A percentile compares a stretch with the other conserved stretches of the same genome.
Evolutionary conservation across 1,284 basidiomycete species (phyloP).

Genomic region (Moesziomyces sp.): DNA sequence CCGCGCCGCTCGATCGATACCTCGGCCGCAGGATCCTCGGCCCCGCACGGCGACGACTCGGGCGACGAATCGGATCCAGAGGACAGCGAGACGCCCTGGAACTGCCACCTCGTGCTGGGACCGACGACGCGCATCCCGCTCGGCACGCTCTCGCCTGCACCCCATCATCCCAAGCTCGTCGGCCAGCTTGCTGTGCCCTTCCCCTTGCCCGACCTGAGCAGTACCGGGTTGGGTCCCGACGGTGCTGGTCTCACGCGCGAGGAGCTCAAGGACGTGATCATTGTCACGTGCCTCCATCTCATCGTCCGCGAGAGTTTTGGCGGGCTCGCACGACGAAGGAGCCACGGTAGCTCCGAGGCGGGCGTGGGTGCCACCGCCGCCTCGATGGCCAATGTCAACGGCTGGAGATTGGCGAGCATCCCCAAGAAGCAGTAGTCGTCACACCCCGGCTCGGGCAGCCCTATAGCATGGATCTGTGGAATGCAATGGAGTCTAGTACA

Average conservation of each 20-base stretch:
- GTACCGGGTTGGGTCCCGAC: conserved; percentile 55
- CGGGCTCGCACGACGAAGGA: conserved; percentile 76
- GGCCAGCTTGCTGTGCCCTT: conserved; percentile 89
- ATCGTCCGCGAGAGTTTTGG: conserved; percentile 91
- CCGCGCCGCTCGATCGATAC: conserved; percentile 39
- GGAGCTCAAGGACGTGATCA: conserved; percentile 92
- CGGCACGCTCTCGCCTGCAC: conserved; percentile 80
- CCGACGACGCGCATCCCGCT: conserved; percentile 62
- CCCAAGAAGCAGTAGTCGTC: conserved; percentile 29
- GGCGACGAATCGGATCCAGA: conserved; percentile 78
- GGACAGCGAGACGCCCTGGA: conserved; percentile 95
- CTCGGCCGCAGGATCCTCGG: conserved; percentile 34
- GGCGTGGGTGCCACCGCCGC: background rate
- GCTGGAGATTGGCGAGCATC: conserved; percentile 39
- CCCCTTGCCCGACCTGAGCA: conserved; percentile 72
- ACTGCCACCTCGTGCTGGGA: conserved; percentile 73
- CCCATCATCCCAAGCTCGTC: conserved; percentile 95
- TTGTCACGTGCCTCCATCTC: conserved; percentile 88
- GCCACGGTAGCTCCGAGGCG: conserved; percentile 70
- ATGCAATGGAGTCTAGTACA: no score
- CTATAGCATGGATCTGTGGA: background rate
- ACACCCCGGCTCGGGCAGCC: background rate
- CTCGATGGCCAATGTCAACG: conserved; percentile 27
- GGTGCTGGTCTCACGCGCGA: conserved; percentile 75
- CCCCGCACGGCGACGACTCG: conserved; percentile 32